Base-by-base conservation (phyloP, 2,329 filamentous ascomycete species). In the Pseudogymnoascus sp. region DNA sequence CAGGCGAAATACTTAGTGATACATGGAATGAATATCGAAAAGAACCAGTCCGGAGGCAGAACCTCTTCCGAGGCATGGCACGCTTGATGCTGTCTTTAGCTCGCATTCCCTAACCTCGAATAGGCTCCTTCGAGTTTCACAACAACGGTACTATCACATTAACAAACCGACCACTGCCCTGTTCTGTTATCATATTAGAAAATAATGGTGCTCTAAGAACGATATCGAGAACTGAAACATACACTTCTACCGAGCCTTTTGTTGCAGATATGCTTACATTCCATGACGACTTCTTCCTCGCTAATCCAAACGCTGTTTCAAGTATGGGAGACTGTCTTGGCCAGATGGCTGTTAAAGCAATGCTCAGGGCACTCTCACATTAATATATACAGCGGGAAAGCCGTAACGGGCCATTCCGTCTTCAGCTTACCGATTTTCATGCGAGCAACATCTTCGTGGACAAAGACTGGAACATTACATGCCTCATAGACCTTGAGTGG, bases 401-500 rank as follows among this genome's bases (percentile, higher is more conserved):
- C 13, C 69, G 74, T 16, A 64, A 71, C 62, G 71, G 73, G 1
- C 73, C 72, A 7, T 75, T 71, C 60, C 16, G 68, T 62, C 70
- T 74, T 61, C 62, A 68, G 16, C 60, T 77, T 41, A 74, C 72
- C 19, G 73, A 77, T 63, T 64, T 77, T 14, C 69, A 76, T 66
- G 64, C 57, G 21, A 72, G 73, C 39, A 77, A 77, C 57, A 72
- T 78, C 28, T 70, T 77, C 28, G 73, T 77, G 10, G 73, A 77
- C 63, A 61, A 74, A 23, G 60, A 76, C 25, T 75, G 73, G 74
- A 75, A 77, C 60, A 68, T 77, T 31, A 74, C 68, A 8, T 68
- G 68, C 48, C 37, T 76, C 0, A 72, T 77, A 14, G 74, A 77
- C 64, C 69, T 74, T 19, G 74, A 77, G 67, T 77, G 72, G 74